phyloP scores from a whole-genome alignment of 805 yeast species.

The Candida quercuum region DNA sequence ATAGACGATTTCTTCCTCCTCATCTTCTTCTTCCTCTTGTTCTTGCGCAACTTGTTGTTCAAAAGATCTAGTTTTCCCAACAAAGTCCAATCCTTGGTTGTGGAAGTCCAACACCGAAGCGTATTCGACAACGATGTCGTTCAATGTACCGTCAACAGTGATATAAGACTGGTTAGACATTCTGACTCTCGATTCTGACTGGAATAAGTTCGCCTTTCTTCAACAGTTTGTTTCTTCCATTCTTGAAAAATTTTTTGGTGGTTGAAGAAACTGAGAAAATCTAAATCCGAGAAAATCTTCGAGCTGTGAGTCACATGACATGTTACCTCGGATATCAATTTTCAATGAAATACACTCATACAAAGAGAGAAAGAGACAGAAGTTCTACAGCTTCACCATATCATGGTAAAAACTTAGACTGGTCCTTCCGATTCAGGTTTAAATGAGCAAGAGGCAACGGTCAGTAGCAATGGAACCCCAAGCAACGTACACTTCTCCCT shows the following conservation, averaged over 20 bases:
- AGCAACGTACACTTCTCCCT: constrained; percentile 43
- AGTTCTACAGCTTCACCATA: no score
- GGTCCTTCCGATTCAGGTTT: no score
- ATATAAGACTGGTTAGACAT: constrained; percentile 21
- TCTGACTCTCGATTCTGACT: neutral
- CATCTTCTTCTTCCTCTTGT: constrained; percentile 12
- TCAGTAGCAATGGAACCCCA: constrained; percentile 25
- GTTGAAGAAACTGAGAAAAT: neutral
- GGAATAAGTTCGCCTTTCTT: neutral
- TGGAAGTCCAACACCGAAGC: constrained; percentile 26
- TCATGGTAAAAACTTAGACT: no score
- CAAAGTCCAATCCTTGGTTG: constrained; percentile 11
- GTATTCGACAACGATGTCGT: constrained; percentile 28
- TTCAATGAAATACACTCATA: neutral
- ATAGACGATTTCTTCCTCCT: constrained; percentile 16
- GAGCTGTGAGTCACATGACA: no score
- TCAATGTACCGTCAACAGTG: constrained; percentile 35
- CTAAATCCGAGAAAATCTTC: neutral
- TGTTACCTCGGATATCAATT: neutral
- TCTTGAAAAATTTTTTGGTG: neutral
- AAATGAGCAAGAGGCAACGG: neutral
- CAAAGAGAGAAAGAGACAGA: no score
- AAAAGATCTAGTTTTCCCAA: constrained; percentile 11
- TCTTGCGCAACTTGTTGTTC: neutral
- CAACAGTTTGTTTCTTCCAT: neutral